phyloP scores from a whole-genome alignment of 2,329 filamentous ascomycete genomes.

The Hortaea werneckii region DNA sequence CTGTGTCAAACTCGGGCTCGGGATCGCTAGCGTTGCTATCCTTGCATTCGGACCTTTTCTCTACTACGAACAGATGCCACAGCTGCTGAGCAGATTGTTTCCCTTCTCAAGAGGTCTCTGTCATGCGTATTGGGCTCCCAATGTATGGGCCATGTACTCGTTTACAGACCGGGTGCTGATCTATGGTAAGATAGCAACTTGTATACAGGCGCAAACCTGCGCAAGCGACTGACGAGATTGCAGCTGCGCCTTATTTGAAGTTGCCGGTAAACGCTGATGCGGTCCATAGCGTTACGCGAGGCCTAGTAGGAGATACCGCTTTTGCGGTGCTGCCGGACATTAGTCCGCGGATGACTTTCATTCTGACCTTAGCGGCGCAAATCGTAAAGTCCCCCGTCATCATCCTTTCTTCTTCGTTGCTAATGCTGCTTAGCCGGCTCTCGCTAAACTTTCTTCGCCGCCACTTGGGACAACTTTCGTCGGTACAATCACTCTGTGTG shows the following conservation, averaged over 20 bases:
- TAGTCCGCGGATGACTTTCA: conserved; percentile 68
- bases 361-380: conserved; percentile 74
- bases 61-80: conserved; percentile 68
- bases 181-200: conserved; percentile 45
- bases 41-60: conserved; percentile 86
- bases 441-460: conserved; percentile 73
- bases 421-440: conserved; percentile 43
- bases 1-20: conserved; percentile 68
- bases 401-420: background rate
- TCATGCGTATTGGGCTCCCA: conserved; percentile 97
- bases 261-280: conserved; percentile 63
- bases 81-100: conserved; percentile 76
- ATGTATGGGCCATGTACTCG: conserved; percentile 94
- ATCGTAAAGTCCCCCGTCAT: conserved; percentile 35
- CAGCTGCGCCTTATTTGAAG: conserved; percentile 73
- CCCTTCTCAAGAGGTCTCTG: conserved; percentile 89
- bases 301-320: conserved; percentile 82
- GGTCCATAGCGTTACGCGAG: conserved; percentile 79
- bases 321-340: conserved; percentile 91
- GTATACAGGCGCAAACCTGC: background rate
- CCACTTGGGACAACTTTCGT: conserved; percentile 85
- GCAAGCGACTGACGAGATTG: conserved; percentile 11
- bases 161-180: conserved; percentile 80
- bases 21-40: conserved; percentile 61
- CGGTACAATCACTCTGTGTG: conserved; percentile 80